Base-by-base conservation (phyloP, 1,284 basidiomycete genomes). In the Schizopora paradoxa region DNA sequence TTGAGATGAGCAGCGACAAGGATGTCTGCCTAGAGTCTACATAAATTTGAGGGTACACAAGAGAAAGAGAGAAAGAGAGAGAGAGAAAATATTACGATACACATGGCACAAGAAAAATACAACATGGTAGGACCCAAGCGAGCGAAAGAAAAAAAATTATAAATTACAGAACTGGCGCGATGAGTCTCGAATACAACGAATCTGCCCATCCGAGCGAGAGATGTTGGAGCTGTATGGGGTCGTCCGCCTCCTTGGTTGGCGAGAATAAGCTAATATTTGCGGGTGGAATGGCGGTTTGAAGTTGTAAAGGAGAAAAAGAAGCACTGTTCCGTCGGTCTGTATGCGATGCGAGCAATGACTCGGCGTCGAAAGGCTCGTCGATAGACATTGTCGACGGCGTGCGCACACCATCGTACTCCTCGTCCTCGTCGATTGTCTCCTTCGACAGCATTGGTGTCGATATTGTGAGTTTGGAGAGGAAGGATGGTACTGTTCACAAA, bases 301-400 rank as follows among this genome's bases (percentile, higher is more conserved):
- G 16, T 18, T 25, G 22, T 39, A n/a, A 18, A 39, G n/a, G 37
- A 39, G 22, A 18, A 39, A 18, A 23, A 22, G 10, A n/a, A 39
- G 6, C 19, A 22, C 37, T 18, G 16, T 10, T 5, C 26, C 14
- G 16, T n/a, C n/a, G 37, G 16, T 23, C 26, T 23, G 16, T 23
- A 22, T 39, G 55, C 43, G 57, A 56, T 38, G 63, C 57, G 55
- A 68, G 69, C 52, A 74, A 60, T 43, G 66, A 66, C 42, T 74
- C 68, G 45, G 69, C 61, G 52, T 74, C 71, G 45, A 66, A 61
- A 6, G 64, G 62, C 49, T 69, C 68, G 45, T 67, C 41, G 10
- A 43, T 23, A 27, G 41, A 26, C 21, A 43, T 13, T 21, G 25
- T 10, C 6, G 19, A 14, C 31, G 23, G 27, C 31, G 25, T 42